phyloP scores from a whole-genome alignment of 2,329 filamentous ascomycete genomes.

The Colletotrichum eleusines region DNA sequence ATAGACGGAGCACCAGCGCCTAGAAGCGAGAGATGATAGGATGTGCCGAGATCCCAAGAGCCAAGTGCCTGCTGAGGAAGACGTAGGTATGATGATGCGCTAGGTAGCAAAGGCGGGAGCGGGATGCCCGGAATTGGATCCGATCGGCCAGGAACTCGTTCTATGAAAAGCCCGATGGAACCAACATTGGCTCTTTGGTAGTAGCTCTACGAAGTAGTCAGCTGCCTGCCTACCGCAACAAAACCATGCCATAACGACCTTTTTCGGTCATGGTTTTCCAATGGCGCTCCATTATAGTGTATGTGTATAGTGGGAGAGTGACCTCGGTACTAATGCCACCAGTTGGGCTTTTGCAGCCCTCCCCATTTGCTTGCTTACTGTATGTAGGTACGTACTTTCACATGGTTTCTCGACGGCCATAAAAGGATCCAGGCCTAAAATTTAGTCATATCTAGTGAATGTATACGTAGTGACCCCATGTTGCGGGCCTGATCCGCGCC shows the following conservation, averaged over 20 bases:
- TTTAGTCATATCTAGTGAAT: no score
- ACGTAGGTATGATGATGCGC: not conserved
- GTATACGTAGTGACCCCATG: not conserved
- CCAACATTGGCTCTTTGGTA: not conserved
- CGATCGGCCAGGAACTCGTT: slow-evolving; percentile 9
- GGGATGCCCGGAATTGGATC: slow-evolving; percentile 16
- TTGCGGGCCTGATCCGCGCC: not conserved
- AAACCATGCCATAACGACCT: slow-evolving; percentile 9
- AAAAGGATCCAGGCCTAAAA: not conserved
- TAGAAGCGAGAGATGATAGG: not conserved
- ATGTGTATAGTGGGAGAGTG: no score
- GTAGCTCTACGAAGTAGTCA: not conserved
- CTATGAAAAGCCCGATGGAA: not conserved
- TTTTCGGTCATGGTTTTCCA: slow-evolving; percentile 13
- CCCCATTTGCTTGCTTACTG: not conserved
- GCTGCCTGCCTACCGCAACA: not conserved
- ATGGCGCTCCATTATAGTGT: not conserved
- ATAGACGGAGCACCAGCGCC: not conserved
- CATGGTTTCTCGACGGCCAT: not conserved
- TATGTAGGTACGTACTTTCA: no score
- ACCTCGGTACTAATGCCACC: no score
- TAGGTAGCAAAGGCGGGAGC: not conserved
- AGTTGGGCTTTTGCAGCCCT: not conserved
- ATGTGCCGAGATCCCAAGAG: slow-evolving; percentile 21
- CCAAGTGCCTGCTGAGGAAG: not conserved